Evolutionary conservation across 75 land plant species (phyloP), one percentile per base, ranked within the genome.

Genomic region (Picea glauca): DNA sequence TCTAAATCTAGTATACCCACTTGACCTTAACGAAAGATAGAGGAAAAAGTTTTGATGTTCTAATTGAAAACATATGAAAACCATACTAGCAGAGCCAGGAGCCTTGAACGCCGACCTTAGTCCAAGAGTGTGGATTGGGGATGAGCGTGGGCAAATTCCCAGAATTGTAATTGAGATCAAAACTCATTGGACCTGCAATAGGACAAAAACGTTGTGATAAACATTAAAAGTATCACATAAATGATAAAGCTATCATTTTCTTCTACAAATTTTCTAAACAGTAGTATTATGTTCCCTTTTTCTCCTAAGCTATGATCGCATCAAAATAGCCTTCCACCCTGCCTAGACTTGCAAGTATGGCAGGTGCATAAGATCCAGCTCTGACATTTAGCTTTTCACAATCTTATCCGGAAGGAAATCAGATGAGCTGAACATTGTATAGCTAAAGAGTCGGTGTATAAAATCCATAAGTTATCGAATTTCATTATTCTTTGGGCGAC

Each of bases 101-200:
- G 18, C 5, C 18, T 12, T 58, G 7, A 75, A 38, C 21, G 17
- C 58, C 15, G 3, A 92, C 94, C 94, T 88, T 92, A 18, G 88
- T 83, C 90, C 90, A 92, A 40, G 93, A 73, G 46, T 92, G 60
- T 32, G 88, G 90, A 46, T 87, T 78, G 61, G 58, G 60, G 20
- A 62, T 62, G 30, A 90, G 76, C 57, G 76, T 84, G 70, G 94
- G 94, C 31, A 89, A 46, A 72, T 72, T 77, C 5, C 85, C 87
- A 72, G 80, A 58, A 0, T 61, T 18, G 14, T 78, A 31, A 14
- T 54, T 81, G 1, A 65, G 63, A 62, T 81, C 76, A 57, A 87
- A 87, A 38, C 23, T 40, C 58, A 92, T 61, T 13, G 94, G 94
- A 58, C 94, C 94, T 92, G 64, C 60, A 77, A 61, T 67, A 33